These are phyloP conservation scores for Phytophthora sansomeana DNA, from an alignment of 352 stramenopile genomes.

Conservation along the genomic window DNA sequence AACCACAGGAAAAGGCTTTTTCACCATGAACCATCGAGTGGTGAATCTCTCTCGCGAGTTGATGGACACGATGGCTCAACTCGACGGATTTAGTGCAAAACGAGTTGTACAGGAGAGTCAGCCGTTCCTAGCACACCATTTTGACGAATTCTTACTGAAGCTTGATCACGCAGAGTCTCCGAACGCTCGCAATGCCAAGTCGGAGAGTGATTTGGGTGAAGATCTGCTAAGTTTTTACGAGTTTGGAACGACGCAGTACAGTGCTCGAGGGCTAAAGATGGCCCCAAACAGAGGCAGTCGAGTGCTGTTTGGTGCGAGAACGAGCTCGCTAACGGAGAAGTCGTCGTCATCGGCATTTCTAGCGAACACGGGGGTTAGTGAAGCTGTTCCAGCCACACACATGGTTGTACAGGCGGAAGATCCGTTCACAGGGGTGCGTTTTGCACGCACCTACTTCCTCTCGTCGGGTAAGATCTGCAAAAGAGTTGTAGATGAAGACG, in stretches of 20 bases:
- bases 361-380: slow-evolving; percentile 32
- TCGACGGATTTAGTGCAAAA: slow-evolving; percentile 67
- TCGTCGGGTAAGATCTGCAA: slow-evolving; percentile 60
- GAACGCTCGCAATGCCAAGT: slow-evolving; percentile 43
- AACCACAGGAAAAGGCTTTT: slow-evolving; percentile 58
- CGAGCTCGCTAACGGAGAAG: slow-evolving; percentile 31
- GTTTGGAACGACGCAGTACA: slow-evolving; percentile 80
- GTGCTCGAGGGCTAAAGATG: slow-evolving; percentile 43
- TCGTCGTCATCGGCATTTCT: slow-evolving; percentile 52
- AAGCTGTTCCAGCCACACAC: slow-evolving; percentile 53
- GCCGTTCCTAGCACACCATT: slow-evolving; percentile 66
- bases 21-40: slow-evolving; percentile 79
- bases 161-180: slow-evolving; percentile 70
- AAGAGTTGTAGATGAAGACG: slow-evolving; percentile 69
- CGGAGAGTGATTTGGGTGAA: slow-evolving; percentile 67
- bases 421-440: slow-evolving; percentile 71
- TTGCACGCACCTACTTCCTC: slow-evolving; percentile 75
- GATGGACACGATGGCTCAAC: slow-evolving; percentile 42
- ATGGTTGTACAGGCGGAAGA: slow-evolving; percentile 78
- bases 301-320: slow-evolving; percentile 71
- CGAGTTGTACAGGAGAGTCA: slow-evolving; percentile 61
- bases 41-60: slow-evolving; percentile 61
- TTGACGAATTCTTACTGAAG: slow-evolving; percentile 71
- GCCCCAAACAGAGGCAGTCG: slow-evolving; percentile 49
- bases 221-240: slow-evolving; percentile 83